Evolutionary conservation across 306 rosid genomes (phyloP).

Genomic region (Dalbergia cultrata): DNA sequence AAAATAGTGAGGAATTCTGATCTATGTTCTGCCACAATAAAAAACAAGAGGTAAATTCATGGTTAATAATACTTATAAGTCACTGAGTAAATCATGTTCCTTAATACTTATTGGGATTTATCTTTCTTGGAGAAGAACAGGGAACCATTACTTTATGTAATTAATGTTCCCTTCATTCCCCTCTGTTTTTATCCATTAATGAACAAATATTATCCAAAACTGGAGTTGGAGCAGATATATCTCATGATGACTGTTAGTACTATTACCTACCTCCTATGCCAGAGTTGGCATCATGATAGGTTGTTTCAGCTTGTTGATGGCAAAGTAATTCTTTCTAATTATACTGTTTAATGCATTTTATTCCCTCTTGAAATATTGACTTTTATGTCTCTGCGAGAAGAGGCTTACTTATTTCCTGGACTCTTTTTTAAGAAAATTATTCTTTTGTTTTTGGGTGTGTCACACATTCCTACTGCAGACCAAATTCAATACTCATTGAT

Average conservation of each 20-base stretch:
- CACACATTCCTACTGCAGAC: slow-evolving; percentile 50
- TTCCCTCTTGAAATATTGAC: slow-evolving; percentile 26
- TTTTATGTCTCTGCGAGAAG: slow-evolving; percentile 4
- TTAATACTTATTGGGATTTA: slow-evolving; percentile 7
- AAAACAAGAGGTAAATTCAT: slow-evolving; percentile 65
- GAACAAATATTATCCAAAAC: slow-evolving; percentile 13
- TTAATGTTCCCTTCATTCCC: neutral
- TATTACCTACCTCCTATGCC: slow-evolving; percentile 36
- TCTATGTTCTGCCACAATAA: slow-evolving; percentile 69
- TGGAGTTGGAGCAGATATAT: slow-evolving; percentile 30
- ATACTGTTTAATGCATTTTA: neutral
- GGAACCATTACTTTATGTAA: slow-evolving; percentile 23
- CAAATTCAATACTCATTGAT: slow-evolving; percentile 70
- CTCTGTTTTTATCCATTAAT: neutral
- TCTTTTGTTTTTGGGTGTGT: slow-evolving; percentile 25
- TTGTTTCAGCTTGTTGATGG: slow-evolving; percentile 31
- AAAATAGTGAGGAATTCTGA: slow-evolving; percentile 74
- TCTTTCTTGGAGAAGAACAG: slow-evolving; percentile 1
- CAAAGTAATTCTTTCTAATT: slow-evolving; percentile 10
- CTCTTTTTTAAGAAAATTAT: neutral
- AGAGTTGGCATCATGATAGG: slow-evolving; percentile 25
- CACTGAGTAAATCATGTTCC: slow-evolving; percentile 20
- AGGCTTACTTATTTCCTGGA: neutral
- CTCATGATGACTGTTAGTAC: slow-evolving; percentile 12
- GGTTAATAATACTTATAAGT: slow-evolving; percentile 11